Percentiles rank a stretch among this genome's conserved stretches.
Evolutionary conservation across 169 alveolate genomes (phyloP).

Genomic region (Haemoproteus tartakovskyi): DNA sequence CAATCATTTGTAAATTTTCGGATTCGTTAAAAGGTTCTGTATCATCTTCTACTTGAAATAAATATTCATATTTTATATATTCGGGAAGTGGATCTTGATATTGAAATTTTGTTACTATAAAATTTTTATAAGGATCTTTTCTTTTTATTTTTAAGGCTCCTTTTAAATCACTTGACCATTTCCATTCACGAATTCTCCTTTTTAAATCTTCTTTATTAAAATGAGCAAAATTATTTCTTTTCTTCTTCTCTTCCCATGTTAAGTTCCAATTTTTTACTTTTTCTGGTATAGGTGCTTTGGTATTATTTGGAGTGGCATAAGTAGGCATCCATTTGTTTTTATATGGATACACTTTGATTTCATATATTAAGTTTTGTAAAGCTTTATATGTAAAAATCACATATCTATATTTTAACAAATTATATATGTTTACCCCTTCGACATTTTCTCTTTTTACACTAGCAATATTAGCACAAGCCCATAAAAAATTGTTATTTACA

Average conservation of each 20-base stretch:
- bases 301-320: slow-evolving; percentile 82
- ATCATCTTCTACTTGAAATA: slow-evolving; percentile 69
- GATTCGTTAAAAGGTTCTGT: slow-evolving; percentile 41
- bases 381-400: slow-evolving; percentile 84
- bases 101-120: slow-evolving; percentile 66
- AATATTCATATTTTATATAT: slow-evolving; percentile 67
- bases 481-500: slow-evolving; percentile 83
- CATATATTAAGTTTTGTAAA: slow-evolving; percentile 75
- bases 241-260: slow-evolving; percentile 79
- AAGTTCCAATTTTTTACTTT: slow-evolving; percentile 81
- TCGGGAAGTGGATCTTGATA: slow-evolving; percentile 50
- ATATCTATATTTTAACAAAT: slow-evolving; percentile 81
- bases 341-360: slow-evolving; percentile 78
- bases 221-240: slow-evolving; percentile 16
- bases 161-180: slow-evolving; percentile 79
- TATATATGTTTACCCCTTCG: slow-evolving; percentile 81
- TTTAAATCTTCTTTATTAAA: slow-evolving; percentile 69
- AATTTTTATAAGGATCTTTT: slow-evolving; percentile 72
- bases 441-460: slow-evolving; percentile 81
- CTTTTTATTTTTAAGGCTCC: slow-evolving; percentile 78
- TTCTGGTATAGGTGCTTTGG: slow-evolving; percentile 79
- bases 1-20: slow-evolving; percentile 28
- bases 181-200: slow-evolving; percentile 78
- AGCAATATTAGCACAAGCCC: slow-evolving; percentile 87
- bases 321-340: slow-evolving; percentile 81